phyloP scores from a whole-genome alignment of 2,329 filamentous ascomycete species.

The Microcera coccophila region DNA sequence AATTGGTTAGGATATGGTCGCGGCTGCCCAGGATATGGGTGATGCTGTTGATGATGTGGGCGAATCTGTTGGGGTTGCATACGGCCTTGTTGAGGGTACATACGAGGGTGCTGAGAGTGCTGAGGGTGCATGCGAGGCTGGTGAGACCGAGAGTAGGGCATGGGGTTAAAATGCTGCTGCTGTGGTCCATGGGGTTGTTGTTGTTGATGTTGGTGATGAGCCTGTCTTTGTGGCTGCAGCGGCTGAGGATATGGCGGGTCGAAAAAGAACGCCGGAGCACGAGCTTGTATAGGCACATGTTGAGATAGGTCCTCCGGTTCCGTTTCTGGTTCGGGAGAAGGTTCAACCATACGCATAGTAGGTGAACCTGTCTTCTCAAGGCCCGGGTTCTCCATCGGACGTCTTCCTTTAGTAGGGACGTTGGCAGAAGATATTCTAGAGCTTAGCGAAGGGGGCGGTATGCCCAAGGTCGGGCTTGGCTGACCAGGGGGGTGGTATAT shows the following conservation, averaged over 20 bases:
- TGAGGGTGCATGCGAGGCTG: constrained; percentile 12
- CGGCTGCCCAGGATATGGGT: constrained; percentile 6
- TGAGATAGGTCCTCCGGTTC: background rate
- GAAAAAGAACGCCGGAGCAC: constrained; percentile 21
- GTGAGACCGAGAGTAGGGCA: constrained; percentile 11
- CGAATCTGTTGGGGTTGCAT: constrained; percentile 12
- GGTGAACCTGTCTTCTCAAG: constrained; percentile 28
- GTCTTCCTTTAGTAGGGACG: constrained; percentile 3
- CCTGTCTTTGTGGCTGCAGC: constrained; percentile 12
- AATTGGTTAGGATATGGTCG: background rate
- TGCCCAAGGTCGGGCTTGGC: constrained; percentile 42
- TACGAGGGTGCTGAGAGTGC: constrained; percentile 18
- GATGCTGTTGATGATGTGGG: constrained; percentile 12
- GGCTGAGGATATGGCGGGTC: constrained; percentile 23
- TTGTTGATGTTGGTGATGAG: constrained; percentile 15
- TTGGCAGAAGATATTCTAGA: constrained; percentile 5
- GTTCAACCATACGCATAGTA: constrained; percentile 37
- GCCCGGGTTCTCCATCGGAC: constrained; percentile 18
- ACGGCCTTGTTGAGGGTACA: constrained; percentile 22
- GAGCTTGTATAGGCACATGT: constrained; percentile 6
- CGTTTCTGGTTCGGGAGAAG: constrained; percentile 29
- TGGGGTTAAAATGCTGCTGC: constrained; percentile 16
- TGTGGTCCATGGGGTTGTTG: constrained; percentile 15
- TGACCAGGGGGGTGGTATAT: constrained; percentile 36
- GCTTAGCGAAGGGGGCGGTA: constrained; percentile 20